phyloP scores from a whole-genome alignment of 176 grass and related monocot genomes.

The Oryza meridionalis region DNA sequence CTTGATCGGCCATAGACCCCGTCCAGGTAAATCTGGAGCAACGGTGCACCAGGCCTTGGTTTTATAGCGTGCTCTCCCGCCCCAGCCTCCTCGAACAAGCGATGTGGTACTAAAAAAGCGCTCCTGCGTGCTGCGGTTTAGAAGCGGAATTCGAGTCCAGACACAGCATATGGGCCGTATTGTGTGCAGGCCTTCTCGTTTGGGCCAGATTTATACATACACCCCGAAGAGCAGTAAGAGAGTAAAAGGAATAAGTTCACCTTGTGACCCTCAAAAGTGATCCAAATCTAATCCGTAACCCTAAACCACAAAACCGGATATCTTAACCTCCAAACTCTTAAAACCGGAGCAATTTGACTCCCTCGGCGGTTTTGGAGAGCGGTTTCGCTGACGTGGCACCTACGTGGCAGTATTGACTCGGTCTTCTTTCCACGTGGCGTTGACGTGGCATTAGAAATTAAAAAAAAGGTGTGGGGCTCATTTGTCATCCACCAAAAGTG shows the following conservation, averaged over 20 bases:
- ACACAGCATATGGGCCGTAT: neutral
- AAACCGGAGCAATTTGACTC: no score
- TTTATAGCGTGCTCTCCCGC: neutral
- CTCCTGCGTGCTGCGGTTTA: neutral
- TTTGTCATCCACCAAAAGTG: no score
- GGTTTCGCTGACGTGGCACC: no score
- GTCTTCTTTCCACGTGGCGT: no score
- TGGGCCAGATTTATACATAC: neutral
- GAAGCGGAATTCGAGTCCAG: neutral
- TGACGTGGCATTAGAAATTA: no score
- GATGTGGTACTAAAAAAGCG: neutral
- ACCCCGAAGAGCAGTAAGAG: neutral
- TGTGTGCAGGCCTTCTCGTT: neutral
- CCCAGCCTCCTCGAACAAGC: neutral
- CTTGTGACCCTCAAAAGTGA: no score
- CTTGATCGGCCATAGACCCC: slow-evolving; percentile 31
- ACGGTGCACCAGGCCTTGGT: neutral
- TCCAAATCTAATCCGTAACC: no score
- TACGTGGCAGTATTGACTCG: no score
- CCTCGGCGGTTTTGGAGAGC: no score
- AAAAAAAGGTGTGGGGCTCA: no score
- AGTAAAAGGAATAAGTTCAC: neutral
- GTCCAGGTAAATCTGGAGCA: slow-evolving; percentile 30
- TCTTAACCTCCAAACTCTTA: no score
- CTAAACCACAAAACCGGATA: no score